Conservation (phyloP, 2,329 filamentous ascomycete genomes). For the Hymenoscyphus linearis region DNA sequence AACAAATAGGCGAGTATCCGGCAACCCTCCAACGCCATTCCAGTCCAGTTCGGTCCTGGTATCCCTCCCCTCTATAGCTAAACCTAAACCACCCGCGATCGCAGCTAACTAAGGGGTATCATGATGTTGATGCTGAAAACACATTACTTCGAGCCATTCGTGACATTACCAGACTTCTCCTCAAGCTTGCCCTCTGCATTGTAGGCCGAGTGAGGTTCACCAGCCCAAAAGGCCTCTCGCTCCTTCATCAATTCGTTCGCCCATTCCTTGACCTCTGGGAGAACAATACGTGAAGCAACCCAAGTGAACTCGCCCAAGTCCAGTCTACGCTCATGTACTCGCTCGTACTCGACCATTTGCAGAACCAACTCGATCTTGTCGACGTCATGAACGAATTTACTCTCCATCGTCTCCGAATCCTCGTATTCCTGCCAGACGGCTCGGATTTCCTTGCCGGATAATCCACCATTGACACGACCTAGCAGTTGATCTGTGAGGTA, state of each 20-base stretch:
- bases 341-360: conserved; percentile 97
- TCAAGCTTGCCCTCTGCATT: conserved; percentile 5
- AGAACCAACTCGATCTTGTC: conserved; percentile 94
- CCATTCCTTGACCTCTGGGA: conserved; percentile 79
- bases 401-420: conserved; percentile 76
- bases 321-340: conserved; percentile 54
- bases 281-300: conserved; percentile 66
- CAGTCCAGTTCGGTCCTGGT: neutral
- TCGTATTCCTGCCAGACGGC: conserved; percentile 95
- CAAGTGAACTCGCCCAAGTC: conserved; percentile 85
- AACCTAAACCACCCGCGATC: neutral
- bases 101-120: neutral
- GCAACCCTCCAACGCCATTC: neutral
- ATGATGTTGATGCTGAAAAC: neutral
- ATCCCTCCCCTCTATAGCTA: neutral
- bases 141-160: neutral
- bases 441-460: conserved; percentile 64
- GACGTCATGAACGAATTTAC: conserved; percentile 88
- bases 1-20: too few species aligned
- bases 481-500: conserved; percentile 70
- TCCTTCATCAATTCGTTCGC: conserved; percentile 70
- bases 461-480: conserved; percentile 67
- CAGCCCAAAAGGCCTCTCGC: conserved; percentile 67
- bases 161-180: conserved; percentile 19
- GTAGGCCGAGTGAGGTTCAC: conserved; percentile 31